phyloP scores from a whole-genome alignment of 805 yeast species.

The Candida mattraensis region DNA sequence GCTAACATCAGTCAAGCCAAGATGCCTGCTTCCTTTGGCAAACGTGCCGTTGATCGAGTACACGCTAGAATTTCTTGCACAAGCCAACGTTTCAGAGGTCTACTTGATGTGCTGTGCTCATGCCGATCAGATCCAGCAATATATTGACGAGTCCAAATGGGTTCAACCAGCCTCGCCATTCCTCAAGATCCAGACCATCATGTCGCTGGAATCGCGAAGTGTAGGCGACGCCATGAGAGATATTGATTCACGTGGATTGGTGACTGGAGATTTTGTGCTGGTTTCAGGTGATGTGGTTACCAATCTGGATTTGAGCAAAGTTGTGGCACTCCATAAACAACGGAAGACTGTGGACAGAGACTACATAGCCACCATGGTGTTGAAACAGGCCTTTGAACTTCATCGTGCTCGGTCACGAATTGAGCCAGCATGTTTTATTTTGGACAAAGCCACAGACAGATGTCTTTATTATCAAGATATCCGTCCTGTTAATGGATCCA shows the following conservation, averaged over 20 bases:
- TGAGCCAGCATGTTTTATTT: slow-evolving; percentile 81
- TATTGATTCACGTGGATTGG: slow-evolving; percentile 84
- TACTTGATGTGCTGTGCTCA: slow-evolving; percentile 87
- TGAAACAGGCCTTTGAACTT: slow-evolving; percentile 77
- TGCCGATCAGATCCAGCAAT: slow-evolving; percentile 82
- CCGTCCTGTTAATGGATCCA: slow-evolving; percentile 50
- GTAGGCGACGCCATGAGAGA: slow-evolving; percentile 99
- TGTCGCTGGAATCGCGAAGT: slow-evolving; percentile 83
- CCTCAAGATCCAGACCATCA: slow-evolving; percentile 68
- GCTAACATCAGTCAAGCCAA: slow-evolving; percentile 76
- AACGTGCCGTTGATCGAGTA: slow-evolving; percentile 93
- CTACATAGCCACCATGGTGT: slow-evolving; percentile 91
- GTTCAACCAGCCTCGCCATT: slow-evolving; percentile 72
- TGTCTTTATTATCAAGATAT: slow-evolving; percentile 84
- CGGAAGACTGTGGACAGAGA: slow-evolving; percentile 78
- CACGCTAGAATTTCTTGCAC: slow-evolving; percentile 90
- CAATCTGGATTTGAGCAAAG: slow-evolving; percentile 76
- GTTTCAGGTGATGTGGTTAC: slow-evolving; percentile 96
- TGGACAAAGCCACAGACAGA: slow-evolving; percentile 70
- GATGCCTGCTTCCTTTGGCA: slow-evolving; percentile 90
- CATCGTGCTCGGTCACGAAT: slow-evolving; percentile 81
- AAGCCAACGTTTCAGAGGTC: slow-evolving; percentile 87
- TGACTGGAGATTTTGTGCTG: slow-evolving; percentile 84
- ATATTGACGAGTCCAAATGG: slow-evolving; percentile 78
- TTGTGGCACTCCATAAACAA: slow-evolving; percentile 69